Percentiles rank a stretch among this genome's conserved stretches.
Conservation (phyloP, 2,329 filamentous ascomycete genomes). For the Escovopsis sp. region DNA sequence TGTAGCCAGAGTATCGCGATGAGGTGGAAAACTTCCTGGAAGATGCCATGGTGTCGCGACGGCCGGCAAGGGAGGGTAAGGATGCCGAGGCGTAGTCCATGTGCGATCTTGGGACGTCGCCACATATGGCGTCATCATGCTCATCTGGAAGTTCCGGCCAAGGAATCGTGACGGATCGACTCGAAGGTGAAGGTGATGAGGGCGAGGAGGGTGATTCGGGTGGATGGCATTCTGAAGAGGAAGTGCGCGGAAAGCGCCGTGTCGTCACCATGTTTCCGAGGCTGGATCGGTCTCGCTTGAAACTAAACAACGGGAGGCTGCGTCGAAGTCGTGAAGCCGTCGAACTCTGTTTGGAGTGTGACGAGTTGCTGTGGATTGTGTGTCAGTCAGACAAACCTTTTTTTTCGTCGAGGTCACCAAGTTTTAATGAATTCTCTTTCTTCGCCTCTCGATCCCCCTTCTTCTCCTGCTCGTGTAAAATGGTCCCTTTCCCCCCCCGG, state of each 20-base stretch:
- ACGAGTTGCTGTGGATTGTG: conserved; percentile 4
- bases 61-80: background rate
- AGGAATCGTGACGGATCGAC: too few relatives aligned
- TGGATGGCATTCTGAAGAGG: conserved; percentile 1
- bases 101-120: background rate
- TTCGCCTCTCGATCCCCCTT: background rate
- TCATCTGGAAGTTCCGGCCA: too few relatives aligned
- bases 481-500: too few relatives aligned
- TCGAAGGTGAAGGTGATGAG: too few relatives aligned
- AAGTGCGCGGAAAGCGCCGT: conserved; percentile 1
- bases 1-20: conserved; percentile 6
- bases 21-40: conserved; percentile 5
- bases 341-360: conserved; percentile 2
- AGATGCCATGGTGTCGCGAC: conserved; percentile 3
- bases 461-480: too few relatives aligned
- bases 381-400: background rate
- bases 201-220: background rate
- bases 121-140: conserved; percentile 2
- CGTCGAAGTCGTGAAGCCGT: conserved; percentile 1
- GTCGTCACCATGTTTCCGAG: conserved; percentile 4
- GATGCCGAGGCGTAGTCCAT: too few relatives aligned
- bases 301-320: conserved; percentile 3
- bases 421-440: background rate
- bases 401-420: too few relatives aligned
- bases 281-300: conserved; percentile 1